phyloP scores from a whole-genome alignment of 2,329 filamentous ascomycete genomes.

The Diaporthe destruens region DNA sequence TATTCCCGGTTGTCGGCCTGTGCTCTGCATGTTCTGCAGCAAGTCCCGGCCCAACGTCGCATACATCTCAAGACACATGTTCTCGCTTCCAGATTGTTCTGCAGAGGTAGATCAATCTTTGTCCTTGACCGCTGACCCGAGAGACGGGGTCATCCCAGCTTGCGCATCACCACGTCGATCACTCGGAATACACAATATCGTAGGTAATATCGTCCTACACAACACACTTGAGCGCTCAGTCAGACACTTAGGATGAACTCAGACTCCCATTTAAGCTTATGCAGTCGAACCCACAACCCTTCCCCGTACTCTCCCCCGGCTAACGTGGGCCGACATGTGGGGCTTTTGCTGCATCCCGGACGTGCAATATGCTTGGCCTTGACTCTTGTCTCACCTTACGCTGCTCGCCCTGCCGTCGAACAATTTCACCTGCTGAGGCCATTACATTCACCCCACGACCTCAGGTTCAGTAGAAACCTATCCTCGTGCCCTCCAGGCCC shows the following conservation, averaged over 20 bases:
- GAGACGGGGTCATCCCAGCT: conserved; percentile 23
- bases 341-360: conserved; percentile 13
- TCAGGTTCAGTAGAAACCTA: not conserved
- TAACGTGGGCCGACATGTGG: conserved; percentile 1
- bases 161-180: conserved; percentile 25
- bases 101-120: not conserved
- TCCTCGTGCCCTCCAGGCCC: conserved; percentile 6
- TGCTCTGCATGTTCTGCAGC: not conserved
- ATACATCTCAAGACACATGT: conserved; percentile 5
- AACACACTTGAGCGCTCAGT: not conserved
- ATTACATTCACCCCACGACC: not conserved
- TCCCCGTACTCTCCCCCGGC: not conserved
- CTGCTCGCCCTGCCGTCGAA: conserved; percentile 8
- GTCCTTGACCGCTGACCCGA: conserved; percentile 33
- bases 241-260: conserved; percentile 2
- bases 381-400: not conserved
- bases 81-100: conserved; percentile 13
- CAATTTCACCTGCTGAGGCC: conserved; percentile 12
- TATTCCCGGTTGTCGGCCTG: conserved; percentile 23
- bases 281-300: not conserved
- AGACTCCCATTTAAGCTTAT: conserved; percentile 32
- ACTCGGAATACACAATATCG: not conserved
- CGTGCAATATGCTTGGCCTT: conserved; percentile 6
- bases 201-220: too few relatives aligned
- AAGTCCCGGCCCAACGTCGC: conserved; percentile 17